Base-by-base conservation (phyloP, 2,329 filamentous ascomycete genomes). In the Mycosphaerella arachidis region DNA sequence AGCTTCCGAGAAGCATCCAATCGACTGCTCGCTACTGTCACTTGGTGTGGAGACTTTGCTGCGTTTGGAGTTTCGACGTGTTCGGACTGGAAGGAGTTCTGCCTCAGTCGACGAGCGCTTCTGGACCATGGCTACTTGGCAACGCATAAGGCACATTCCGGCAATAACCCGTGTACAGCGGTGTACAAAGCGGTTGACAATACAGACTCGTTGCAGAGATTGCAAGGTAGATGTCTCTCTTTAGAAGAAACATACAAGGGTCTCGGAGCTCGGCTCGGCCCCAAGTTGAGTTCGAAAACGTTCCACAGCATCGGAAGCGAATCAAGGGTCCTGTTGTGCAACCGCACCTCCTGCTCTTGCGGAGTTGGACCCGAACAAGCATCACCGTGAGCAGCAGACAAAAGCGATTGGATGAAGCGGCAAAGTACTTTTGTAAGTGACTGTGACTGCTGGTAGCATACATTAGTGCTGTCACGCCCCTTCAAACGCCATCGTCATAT, bases 41-140 rank as follows among this genome's bases (percentile, higher is more conserved):
- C 56, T 57, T 12, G 29, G 33, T n/a, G 56, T 35, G 20, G 52
- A 48, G 13, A 56, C 27, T 37, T 48, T 55, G 33, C 56, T 48
- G 24, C 59, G 59, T 33, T 62, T 62, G 53, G 35, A 30, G n/a
- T 35, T 24, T 20, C 7, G 43, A 9, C 43, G 33, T 9, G 37
- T 45, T 29, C 12, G 24, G 27, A 55, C 29, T 10, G 55, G 40
- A 12, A 30, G n/a, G 8, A 54, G 40, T 5, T 53, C 51, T 6
- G 56, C 51, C 35, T 58, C 56, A 6, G 56, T 9, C 6, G 56
- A 58, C n/a, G 20, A 54, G 33, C 56, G 50, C 45, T 58, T 58
- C 8, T 24, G 37, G 6, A 9, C 56, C 56, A 58, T 58, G 35
- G 35, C 13, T 24, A 6, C n/a, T 3, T 35, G 3, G 10, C 24